These are phyloP conservation scores for Pythium rhizo-oryzae DNA, from an alignment of 352 stramenopile species.

Conservation along the genomic window DNA sequence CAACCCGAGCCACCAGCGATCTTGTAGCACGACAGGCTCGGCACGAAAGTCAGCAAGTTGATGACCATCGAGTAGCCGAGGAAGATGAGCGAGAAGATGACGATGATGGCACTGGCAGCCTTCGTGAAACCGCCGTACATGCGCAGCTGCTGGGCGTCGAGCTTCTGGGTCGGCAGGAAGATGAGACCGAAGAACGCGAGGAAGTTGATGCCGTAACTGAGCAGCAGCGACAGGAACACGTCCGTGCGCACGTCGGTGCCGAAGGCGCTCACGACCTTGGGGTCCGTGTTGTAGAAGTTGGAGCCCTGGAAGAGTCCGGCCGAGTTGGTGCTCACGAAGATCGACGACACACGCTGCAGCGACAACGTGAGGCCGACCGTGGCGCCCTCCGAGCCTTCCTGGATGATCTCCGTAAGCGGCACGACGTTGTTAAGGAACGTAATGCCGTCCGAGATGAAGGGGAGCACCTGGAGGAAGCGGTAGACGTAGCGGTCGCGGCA, in stretches of 20 bases:
- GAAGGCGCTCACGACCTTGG: conserved; percentile 34
- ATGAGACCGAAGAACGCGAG: conserved; percentile 58
- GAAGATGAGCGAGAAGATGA: conserved; percentile 26
- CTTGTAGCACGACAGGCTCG: conserved; percentile 23
- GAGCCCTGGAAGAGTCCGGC: conserved; percentile 47
- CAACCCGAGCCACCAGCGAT: conserved; percentile 33
- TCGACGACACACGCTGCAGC: conserved; percentile 56
- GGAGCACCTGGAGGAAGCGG: conserved; percentile 48
- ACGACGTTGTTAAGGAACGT: conserved; percentile 55
- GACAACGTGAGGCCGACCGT: conserved; percentile 64
- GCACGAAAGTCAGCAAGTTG: conserved; percentile 37
- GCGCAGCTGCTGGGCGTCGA: conserved; percentile 40
- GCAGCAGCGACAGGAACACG: conserved; percentile 52
- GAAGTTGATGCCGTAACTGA: conserved; percentile 58
- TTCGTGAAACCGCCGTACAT: conserved; percentile 44
- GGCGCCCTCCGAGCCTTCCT: conserved; percentile 63
- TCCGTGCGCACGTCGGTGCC: conserved; percentile 40
- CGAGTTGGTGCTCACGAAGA: conserved; percentile 60
- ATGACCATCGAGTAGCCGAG: conserved; percentile 32
- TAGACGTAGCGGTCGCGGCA: conserved; percentile 63
- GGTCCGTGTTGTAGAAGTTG: conserved; percentile 45
- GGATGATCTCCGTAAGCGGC: conserved; percentile 65
- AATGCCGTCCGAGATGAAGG: conserved; percentile 58
- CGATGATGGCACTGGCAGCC: conserved; percentile 27
- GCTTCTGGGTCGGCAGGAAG: conserved; percentile 39